phyloP scores from a whole-genome alignment of 1,284 basidiomycete species.

The Prillingera fragicola region DNA sequence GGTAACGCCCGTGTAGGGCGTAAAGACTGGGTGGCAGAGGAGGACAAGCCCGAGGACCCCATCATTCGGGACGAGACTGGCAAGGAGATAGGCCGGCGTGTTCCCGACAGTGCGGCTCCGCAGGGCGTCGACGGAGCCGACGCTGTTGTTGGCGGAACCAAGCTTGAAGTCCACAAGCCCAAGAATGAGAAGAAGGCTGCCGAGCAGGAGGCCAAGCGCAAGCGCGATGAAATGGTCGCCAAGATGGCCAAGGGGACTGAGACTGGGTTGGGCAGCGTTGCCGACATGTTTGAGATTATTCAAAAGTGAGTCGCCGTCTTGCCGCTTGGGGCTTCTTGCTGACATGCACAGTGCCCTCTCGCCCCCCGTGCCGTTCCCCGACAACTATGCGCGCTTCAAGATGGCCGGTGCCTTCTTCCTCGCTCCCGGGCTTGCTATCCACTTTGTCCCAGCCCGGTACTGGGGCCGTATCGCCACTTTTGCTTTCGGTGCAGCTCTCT shows the following conservation, averaged over 20 bases:
- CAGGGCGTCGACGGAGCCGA: slow-evolving; percentile 32
- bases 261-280: slow-evolving; percentile 42
- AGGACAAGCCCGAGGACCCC: slow-evolving; percentile 5
- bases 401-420: slow-evolving; percentile 45
- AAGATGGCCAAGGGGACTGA: slow-evolving; percentile 47
- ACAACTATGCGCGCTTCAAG: slow-evolving; percentile 44
- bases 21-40: slow-evolving; percentile 3
- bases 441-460: slow-evolving; percentile 49
- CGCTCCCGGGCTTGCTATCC: slow-evolving; percentile 45
- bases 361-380: slow-evolving; percentile 46
- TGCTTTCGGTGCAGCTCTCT: slow-evolving; percentile 52
- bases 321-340: background rate
- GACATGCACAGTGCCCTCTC: slow-evolving; percentile 37
- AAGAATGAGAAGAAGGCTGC: slow-evolving; percentile 43
- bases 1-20: slow-evolving; percentile 32
- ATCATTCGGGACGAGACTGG: slow-evolving; percentile 8
- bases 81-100: background rate
- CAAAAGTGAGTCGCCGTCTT: slow-evolving; percentile 47
- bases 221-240: slow-evolving; percentile 47
- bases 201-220: slow-evolving; percentile 44
- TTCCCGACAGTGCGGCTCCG: too few species aligned
- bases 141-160: slow-evolving; percentile 30
- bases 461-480: slow-evolving; percentile 51
- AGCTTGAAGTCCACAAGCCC: slow-evolving; percentile 25
- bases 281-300: slow-evolving; percentile 46